These are phyloP conservation scores for Tuber brumale DNA, from an alignment of 495 filamentous ascomycete species.

Conservation along the genomic window DNA sequence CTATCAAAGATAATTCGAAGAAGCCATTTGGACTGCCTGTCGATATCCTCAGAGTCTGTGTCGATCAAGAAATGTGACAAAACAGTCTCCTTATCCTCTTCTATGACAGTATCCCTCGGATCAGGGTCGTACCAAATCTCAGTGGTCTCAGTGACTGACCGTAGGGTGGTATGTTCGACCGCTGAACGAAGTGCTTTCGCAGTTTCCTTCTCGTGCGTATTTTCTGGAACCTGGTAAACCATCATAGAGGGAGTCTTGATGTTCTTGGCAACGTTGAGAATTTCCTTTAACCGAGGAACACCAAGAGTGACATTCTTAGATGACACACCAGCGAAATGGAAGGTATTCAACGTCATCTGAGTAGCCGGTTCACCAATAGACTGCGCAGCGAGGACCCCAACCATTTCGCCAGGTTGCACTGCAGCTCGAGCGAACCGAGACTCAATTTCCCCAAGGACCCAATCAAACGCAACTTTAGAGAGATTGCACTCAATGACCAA, in stretches of 20 bases:
- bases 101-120: constrained; percentile 73
- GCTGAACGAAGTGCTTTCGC: constrained; percentile 80
- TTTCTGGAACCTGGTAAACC: constrained; percentile 65
- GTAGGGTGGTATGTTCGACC: constrained; percentile 91
- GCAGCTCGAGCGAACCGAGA: constrained; percentile 70
- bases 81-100: constrained; percentile 85
- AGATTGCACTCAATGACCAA: constrained; percentile 75
- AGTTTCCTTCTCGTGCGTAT: constrained; percentile 59
- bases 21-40: constrained; percentile 85
- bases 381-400: constrained; percentile 93
- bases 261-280: constrained; percentile 92
- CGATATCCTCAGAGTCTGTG: constrained; percentile 67
- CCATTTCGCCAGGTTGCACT: constrained; percentile 94
- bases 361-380: constrained; percentile 98
- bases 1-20: constrained; percentile 90
- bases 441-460: constrained; percentile 87
- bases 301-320: constrained; percentile 99
- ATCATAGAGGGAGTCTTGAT: constrained; percentile 99
- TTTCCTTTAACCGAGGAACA: constrained; percentile 98
- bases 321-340: constrained; percentile 99
- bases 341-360: constrained; percentile 99
- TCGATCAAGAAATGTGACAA: constrained; percentile 96
- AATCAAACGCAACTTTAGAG: constrained; percentile 86
- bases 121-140: constrained; percentile 98
- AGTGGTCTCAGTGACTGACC: constrained; percentile 79